Base-by-base conservation (phyloP, 805 yeast species). In the Lachancea waltii region DNA sequence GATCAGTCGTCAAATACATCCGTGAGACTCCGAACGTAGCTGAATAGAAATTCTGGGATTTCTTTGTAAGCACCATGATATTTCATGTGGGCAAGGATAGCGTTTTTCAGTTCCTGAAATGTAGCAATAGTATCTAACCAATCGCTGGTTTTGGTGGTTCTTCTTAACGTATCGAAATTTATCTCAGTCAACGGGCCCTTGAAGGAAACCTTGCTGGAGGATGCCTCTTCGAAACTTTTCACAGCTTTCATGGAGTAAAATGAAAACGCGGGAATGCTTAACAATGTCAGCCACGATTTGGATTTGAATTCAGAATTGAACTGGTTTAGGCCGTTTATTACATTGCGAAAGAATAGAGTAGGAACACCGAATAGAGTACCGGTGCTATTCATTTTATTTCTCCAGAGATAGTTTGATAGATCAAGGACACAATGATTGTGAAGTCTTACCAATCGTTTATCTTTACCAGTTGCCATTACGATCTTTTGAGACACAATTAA, bases 21-120 rank as follows among this genome's bases (percentile, higher is more conserved):
- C 13, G 41, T 7, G 14, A 37, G 56, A 43, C 79, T 70, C 47
- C 71, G 73, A 45, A 80, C 46, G 24, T 80, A 77, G 14, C 70
- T 66, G 47, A 71, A 75, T 13, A 81, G 49, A 30, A 81, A 63
- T 22, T 66, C 67, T 3, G 70, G 61, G 3, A 79, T 44, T 0
- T 82, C 79, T 7, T 41, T 45, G 40, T 71, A 78, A 2, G 81
- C 29, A 13, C 42, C 56, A 31, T 37, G 29, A 15, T 25, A 8
- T 54, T 25, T 65, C 62, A 27, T 48, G 44, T n/a, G 29, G 8
- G 24, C 27, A 13, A 32, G 28, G 15, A 24, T 17, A 17, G 27
- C 21, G 7, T 26, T 15, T 27, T 21, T 26, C 19, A 42, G 17
- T n/a, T 34, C 35, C 14, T 30, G 13, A 27, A 35, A 42, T 10